Evolutionary conservation across 2,329 filamentous ascomycete species (phyloP).

Genomic region (Neonectria ditissima): DNA sequence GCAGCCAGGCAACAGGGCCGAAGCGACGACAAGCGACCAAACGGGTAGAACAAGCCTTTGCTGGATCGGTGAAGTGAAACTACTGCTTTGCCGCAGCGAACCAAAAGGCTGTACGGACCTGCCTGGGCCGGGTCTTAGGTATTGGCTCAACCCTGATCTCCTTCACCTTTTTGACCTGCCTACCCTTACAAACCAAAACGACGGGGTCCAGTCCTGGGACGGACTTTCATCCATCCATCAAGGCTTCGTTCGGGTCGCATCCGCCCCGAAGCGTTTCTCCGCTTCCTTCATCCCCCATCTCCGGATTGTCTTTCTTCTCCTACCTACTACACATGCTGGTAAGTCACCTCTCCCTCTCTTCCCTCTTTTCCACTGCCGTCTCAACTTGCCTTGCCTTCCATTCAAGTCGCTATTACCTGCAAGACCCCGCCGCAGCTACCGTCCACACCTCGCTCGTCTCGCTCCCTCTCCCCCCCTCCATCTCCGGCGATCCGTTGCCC

Average conservation of each 20-base stretch:
- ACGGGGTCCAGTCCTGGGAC: conserved; percentile 9
- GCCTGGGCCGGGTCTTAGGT: conserved; percentile 14
- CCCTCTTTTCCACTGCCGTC: conserved; percentile 10
- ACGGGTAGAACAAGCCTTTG: background rate
- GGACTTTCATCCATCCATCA: background rate
- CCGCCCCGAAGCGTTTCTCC: conserved; percentile 32
- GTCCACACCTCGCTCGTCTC: conserved; percentile 30
- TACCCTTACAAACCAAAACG: conserved; percentile 15
- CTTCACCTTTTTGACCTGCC: background rate
- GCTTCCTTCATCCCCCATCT: conserved; percentile 27
- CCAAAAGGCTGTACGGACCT: conserved; percentile 8
- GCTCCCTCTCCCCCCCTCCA: conserved; percentile 39
- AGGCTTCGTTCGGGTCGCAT: conserved; percentile 15
- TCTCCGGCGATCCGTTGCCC: conserved; percentile 45
- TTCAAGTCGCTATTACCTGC: conserved; percentile 1
- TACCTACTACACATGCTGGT: conserved; percentile 30
- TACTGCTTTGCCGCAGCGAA: conserved; percentile 13
- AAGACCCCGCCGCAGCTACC: conserved; percentile 33
- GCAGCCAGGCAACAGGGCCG: background rate
- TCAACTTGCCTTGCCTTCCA: conserved; percentile 22
- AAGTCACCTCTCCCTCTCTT: conserved; percentile 30
- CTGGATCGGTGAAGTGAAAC: conserved; percentile 1
- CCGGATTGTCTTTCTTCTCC: conserved; percentile 14
- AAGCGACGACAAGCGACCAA: background rate
- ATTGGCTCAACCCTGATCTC: conserved; percentile 25